Percentiles rank a stretch among this genome's conserved stretches.
phyloP scores from a whole-genome alignment of 768 basidiomycete species.

The Polyporus arcularius region DNA sequence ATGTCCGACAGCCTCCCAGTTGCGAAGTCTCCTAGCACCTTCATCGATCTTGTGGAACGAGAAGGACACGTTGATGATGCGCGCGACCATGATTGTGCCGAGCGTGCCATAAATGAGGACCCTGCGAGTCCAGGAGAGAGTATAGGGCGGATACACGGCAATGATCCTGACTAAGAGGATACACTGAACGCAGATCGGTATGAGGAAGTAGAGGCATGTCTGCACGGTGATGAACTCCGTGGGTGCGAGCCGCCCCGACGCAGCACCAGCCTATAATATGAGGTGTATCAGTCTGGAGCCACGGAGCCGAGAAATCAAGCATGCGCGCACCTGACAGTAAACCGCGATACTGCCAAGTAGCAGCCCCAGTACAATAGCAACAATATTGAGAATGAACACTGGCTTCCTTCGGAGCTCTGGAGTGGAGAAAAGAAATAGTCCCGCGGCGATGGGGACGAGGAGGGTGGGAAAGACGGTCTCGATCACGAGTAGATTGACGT shows the following conservation, averaged over 20 bases:
- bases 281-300: too few species aligned
- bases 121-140: conserved; percentile 10
- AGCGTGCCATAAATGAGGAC: conserved; percentile 24
- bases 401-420: conserved; percentile 16
- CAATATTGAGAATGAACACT: conserved; percentile 26
- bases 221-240: too few species aligned
- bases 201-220: conserved; percentile 2
- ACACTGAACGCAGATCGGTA: conserved; percentile 37
- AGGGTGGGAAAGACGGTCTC: conserved; percentile 5
- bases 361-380: conserved; percentile 16
- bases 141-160: conserved; percentile 34
- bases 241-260: too few species aligned
- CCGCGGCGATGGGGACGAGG: conserved; percentile 9
- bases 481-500: not conserved
- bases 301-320: too few species aligned
- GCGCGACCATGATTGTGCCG: conserved; percentile 30
- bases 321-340: not conserved
- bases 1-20: not conserved
- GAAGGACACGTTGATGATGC: conserved; percentile 26
- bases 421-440: conserved; percentile 27
- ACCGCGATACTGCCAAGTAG: not conserved
- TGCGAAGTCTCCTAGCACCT: not conserved
- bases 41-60: not conserved
- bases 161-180: conserved; percentile 39
- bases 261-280: too few species aligned